Evolutionary conservation across 2,329 filamentous ascomycete species (phyloP), one percentile per base, ranked within the genome.

Genomic region (Aspergillus fijiensis): DNA sequence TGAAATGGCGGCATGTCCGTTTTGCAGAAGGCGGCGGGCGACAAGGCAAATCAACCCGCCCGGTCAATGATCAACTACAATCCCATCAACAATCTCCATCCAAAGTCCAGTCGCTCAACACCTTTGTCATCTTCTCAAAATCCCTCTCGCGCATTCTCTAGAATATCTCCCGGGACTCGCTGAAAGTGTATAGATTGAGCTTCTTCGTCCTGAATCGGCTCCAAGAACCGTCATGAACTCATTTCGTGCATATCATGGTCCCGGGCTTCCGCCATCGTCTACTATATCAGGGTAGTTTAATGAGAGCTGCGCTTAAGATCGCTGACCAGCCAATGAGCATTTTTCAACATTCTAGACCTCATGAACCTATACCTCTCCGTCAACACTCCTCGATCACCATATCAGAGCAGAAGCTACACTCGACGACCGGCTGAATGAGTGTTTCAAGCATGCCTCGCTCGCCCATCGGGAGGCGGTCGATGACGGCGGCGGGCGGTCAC

Each of bases 381-480:
- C 7, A 12, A 14, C 12, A 35, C 14, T 16, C 12, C 14, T 33
- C 39, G 31, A 25, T 19, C 14, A 11, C 14, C 11, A 16, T 16
- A 35, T 16, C 33, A 16, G 9, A 19, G 16, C 39, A 45, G 16
- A 48, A 54, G 52, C 31, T 50, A 31, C 59, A 64, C 39, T 45
- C 14, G 14, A 7, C 39, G 7, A 45, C 39, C 19, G 16, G 16
- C 14, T 45, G 2, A 5, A 45, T 45, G 12, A 45, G 39, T 42
- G 12, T 42, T 9, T 42, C 14, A 19, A 42, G 6, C 35, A 50
- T 49, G 45, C 42, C 14, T 27, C 25, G 21, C 45, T 49, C 11
- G 19, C 51, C 47, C 56, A 39, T 49, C 25, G 19, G 12, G 29
- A 45, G 39, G 39, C 39, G 39, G 39, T 45, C 39, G 39, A 19